Percentiles rank a stretch among this genome's conserved stretches.
These are phyloP conservation scores for Phoma sp. DNA, from an alignment of 2,329 filamentous ascomycete genomes.

Conservation along the genomic window DNA sequence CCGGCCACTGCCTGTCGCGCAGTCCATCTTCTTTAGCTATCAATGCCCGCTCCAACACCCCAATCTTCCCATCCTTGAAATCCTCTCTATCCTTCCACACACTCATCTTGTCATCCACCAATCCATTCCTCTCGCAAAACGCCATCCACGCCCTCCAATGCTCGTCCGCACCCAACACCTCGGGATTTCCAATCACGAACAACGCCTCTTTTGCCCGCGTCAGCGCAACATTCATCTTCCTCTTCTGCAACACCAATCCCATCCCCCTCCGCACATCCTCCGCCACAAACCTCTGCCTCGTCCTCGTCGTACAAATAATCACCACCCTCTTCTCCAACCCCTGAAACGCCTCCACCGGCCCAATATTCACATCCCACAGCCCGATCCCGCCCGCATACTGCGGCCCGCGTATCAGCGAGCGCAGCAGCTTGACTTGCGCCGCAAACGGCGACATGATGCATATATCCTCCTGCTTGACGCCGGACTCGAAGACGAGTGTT, in stretches of 20 bases:
- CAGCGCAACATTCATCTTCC: conserved; percentile 55
- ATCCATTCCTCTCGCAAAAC: conserved; percentile 50
- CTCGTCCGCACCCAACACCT: conserved; percentile 47
- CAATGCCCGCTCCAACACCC: conserved; percentile 38
- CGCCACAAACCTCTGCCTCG: conserved; percentile 42
- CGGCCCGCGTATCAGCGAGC: conserved; percentile 42
- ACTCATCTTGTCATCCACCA: conserved; percentile 31
- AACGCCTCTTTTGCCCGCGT: conserved; percentile 54
- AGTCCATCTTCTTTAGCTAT: conserved; percentile 26
- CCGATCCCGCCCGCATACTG: conserved; percentile 21
- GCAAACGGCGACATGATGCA: conserved; percentile 56
- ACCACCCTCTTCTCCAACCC: conserved; percentile 55
- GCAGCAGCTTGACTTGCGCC: conserved; percentile 54
- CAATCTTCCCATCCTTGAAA: conserved; percentile 20
- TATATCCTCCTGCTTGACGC: conserved; percentile 47
- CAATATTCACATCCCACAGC: conserved; percentile 53
- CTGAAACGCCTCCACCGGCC: conserved; percentile 57
- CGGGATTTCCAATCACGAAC: conserved; percentile 52
- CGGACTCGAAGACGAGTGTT: conserved; percentile 32
- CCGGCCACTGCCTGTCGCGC: conserved; percentile 8
- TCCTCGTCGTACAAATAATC: conserved; percentile 55
- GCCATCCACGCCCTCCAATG: conserved; percentile 49
- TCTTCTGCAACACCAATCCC: conserved; percentile 50
- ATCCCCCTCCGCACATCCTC: conserved; percentile 39
- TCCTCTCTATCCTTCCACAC: conserved; percentile 10